Base-by-base conservation (phyloP, 495 filamentous ascomycete species). In the Penicillium canescens region DNA sequence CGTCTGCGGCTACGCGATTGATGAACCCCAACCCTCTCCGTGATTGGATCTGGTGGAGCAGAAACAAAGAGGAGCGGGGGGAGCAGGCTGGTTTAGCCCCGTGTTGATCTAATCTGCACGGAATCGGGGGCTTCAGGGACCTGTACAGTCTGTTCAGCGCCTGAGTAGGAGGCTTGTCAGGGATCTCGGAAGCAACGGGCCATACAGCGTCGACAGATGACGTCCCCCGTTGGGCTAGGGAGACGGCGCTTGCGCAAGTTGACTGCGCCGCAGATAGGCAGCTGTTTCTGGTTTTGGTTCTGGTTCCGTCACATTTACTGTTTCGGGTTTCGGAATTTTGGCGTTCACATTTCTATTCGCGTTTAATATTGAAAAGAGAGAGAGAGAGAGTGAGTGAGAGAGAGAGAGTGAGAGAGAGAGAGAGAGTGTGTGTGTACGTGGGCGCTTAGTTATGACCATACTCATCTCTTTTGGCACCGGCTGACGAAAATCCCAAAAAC, bases 61-160 rank as follows among this genome's bases (percentile, higher is more conserved):
- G 31, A 52, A 21, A 51, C 50, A 54, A 57, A 54, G 50, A 47
- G 50, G 28, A 18, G 31, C 6, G 38, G 34, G 31, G 58, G 33
- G 54, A 14, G 31, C 28, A 46, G 42, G 16, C 49, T 26, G 47
- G 18, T 41, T 55, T 46, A 50, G 37, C 54, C 53, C 42, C 12
- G 48, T 57, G 63, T 61, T 63, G 60, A 66, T 64, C 63, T 51
- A 60, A 66, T 66, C 63, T 66, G 60, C 63, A 64, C 63, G 56
- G 60, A 60, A 55, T 52, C 59, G 62, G 62, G 62, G 51, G 50
- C 59, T 56, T 48, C 51, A 56, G 56, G 46, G 40, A 51, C 49
- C 43, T 42, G 49, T 18, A 51, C 11, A 6, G 6, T 16, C 47
- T 28, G 48, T 35, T 31, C 28, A 31, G 28, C 28, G 28, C 28